A percentile compares a stretch with the other conserved stretches of the same genome.
phyloP scores from a whole-genome alignment of 2,329 filamentous ascomycete genomes.

The Colletotrichum plurivorum region DNA sequence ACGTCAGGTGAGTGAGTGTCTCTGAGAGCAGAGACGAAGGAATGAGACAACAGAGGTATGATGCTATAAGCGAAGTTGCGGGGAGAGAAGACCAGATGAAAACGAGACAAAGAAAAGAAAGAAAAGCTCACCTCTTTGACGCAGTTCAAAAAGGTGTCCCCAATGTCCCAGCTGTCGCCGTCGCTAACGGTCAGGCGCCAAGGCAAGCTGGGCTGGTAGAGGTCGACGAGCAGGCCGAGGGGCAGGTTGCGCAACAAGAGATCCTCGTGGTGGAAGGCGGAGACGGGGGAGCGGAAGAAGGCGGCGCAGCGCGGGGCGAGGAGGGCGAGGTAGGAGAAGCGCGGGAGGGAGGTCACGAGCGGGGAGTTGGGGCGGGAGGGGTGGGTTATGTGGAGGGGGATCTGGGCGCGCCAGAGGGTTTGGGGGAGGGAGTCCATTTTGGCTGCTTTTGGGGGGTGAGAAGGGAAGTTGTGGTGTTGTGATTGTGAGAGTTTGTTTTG shows the following conservation, averaged over 20 bases:
- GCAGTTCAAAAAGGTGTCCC: constrained; percentile 74
- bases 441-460: not conserved
- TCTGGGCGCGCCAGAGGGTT: constrained; percentile 67
- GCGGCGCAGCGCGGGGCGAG: constrained; percentile 68
- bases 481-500: not conserved
- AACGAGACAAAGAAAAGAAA: not conserved
- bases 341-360: constrained; percentile 68
- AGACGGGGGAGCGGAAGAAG: constrained; percentile 68
- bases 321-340: constrained; percentile 72
- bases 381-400: constrained; percentile 70
- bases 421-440: constrained; percentile 54
- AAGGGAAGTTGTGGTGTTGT: not conserved
- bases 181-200: constrained; percentile 70
- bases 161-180: constrained; percentile 71
- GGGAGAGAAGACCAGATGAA: not conserved
- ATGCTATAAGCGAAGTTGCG: too few relatives aligned
- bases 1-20: not conserved
- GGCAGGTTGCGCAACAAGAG: constrained; percentile 67
- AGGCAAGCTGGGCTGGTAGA: constrained; percentile 68
- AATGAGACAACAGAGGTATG: not conserved
- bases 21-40: not conserved
- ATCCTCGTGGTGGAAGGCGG: constrained; percentile 71
- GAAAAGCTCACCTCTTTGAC: constrained; percentile 69
- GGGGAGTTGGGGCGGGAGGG: constrained; percentile 60
- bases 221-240: constrained; percentile 68